These are phyloP conservation scores for Apiospora aurea DNA, from an alignment of 2,329 filamentous ascomycete species.

Conservation along the genomic window DNA sequence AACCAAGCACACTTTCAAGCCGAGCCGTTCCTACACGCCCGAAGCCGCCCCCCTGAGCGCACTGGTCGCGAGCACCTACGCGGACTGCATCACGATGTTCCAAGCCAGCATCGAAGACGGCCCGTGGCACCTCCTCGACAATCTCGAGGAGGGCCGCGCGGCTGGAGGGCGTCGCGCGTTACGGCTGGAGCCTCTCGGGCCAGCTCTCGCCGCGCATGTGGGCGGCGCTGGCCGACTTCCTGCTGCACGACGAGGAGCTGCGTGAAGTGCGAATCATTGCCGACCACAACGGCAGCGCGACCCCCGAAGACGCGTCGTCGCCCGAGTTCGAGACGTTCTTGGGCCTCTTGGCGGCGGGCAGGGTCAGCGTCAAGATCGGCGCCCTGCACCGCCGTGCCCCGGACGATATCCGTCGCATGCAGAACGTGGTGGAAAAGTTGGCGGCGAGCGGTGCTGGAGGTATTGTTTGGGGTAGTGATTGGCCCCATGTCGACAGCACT, in stretches of 20 bases:
- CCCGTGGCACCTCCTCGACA: not conserved
- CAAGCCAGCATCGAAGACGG: constrained; percentile 23
- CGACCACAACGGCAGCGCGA: constrained; percentile 16
- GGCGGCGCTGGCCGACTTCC: constrained; percentile 5
- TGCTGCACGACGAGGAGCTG: not conserved
- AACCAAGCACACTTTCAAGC: constrained; percentile 14
- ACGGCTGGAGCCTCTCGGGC: constrained; percentile 22
- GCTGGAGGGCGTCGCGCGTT: not conserved
- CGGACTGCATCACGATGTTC: constrained; percentile 13
- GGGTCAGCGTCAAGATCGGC: constrained; percentile 9
- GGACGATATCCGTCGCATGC: constrained; percentile 3
- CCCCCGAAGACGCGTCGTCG: constrained; percentile 2
- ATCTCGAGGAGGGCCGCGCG: not conserved
- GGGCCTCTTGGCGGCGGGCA: not conserved
- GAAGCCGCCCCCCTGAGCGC: constrained; percentile 9
- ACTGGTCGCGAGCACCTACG: not conserved
- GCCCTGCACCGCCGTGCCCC: constrained; percentile 18
- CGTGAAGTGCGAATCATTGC: not conserved
- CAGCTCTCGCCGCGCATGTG: constrained; percentile 21
- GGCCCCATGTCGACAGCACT: constrained; percentile 14
- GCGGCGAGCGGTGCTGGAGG: not conserved
- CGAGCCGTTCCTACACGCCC: constrained; percentile 7
- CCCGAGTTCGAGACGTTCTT: constrained; percentile 8
- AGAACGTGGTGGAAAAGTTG: not conserved
- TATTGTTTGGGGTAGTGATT: constrained; percentile 19